These are phyloP conservation scores for Phlebopus sp. DNA, from an alignment of 1,284 basidiomycete genomes.

Conservation along the genomic window DNA sequence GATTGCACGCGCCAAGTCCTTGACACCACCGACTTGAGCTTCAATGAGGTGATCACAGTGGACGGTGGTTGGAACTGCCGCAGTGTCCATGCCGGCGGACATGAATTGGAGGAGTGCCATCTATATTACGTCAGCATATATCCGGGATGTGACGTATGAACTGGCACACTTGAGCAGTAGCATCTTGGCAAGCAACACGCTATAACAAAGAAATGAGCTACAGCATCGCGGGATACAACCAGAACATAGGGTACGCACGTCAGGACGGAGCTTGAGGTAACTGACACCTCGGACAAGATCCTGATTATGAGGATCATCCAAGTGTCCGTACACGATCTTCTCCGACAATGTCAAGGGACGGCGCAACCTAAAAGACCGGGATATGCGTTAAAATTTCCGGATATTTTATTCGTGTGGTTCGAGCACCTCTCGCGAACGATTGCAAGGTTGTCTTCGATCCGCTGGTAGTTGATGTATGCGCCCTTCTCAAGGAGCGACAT, in stretches of 20 bases:
- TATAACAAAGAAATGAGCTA: constrained; percentile 33
- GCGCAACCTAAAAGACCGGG: constrained; percentile 60
- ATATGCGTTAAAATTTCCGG: constrained; percentile 1
- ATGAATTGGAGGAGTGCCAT: constrained; percentile 99
- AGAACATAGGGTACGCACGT: constrained; percentile 53
- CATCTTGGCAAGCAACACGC: constrained; percentile 99
- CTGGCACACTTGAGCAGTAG: constrained; percentile 74
- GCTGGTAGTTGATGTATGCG: constrained; percentile 95
- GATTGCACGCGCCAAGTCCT: constrained; percentile 92
- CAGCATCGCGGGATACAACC: not conserved
- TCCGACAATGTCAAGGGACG: constrained; percentile 95
- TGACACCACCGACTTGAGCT: constrained; percentile 90
- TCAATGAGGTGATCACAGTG: constrained; percentile 99
- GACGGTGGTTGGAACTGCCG: constrained; percentile 95
- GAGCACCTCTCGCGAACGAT: constrained; percentile 79
- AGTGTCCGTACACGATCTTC: constrained; percentile 98
- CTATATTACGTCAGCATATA: constrained; percentile 48
- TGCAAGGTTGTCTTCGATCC: constrained; percentile 92
- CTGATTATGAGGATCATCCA: constrained; percentile 90
- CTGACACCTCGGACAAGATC: constrained; percentile 85
- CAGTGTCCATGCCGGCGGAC: constrained; percentile 98
- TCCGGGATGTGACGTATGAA: constrained; percentile 18
- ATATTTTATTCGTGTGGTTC: not conserved
- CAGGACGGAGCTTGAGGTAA: constrained; percentile 94
- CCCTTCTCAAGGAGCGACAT: constrained; percentile 89